Base-by-base conservation (phyloP, 129 eudicot genomes). In the Flaveria linearis region DNA sequence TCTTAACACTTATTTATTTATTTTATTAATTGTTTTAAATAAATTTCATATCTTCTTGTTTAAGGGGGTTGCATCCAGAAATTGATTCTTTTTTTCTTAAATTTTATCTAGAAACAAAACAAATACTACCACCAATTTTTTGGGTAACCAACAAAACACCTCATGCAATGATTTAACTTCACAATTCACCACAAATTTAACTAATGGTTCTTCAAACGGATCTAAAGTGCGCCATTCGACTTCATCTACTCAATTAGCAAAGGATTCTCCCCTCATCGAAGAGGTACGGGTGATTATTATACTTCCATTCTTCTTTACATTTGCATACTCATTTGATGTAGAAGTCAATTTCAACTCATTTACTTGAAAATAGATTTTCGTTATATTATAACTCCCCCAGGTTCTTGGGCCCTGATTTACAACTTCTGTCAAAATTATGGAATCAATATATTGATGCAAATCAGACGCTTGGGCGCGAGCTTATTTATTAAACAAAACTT, bases 101-200 rank as follows among this genome's bases (percentile, higher is more conserved):
- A 57, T 58, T 56, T 49, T 22, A 45, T 58, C 22, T 17, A 33
- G 23, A 51, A 16, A 61, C 71, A 15, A 61, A 47, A 61, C 70
- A 16, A 28, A 60, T 61, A 17, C 61, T 79, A 50, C 28, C 14
- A 53, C 53, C 18, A 18, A 72, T 28, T 71, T 73, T 36, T 86
- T 90, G 66, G 85, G 88, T 12, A 84, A 85, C 84, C 79, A 86
- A 70, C 91, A 84, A 45, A 71, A 39, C 58, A 63, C 77, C 73
- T 72, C 90, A 53, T 77, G 83, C 71, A 90, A 88, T 78, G 97
- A 83, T 58, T 82, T 91, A 12, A 87, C 92, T 68, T 89, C 98
- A 69, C 83, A 87, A 62, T 89, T 91, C 62, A 86, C 88, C 79
- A 50, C 78, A 23, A 79, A 23, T 58, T 75, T 88, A 64, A 77